Base-by-base conservation (phyloP, 2,329 filamentous ascomycete genomes). In the Aspergillus pseudoterreus region DNA sequence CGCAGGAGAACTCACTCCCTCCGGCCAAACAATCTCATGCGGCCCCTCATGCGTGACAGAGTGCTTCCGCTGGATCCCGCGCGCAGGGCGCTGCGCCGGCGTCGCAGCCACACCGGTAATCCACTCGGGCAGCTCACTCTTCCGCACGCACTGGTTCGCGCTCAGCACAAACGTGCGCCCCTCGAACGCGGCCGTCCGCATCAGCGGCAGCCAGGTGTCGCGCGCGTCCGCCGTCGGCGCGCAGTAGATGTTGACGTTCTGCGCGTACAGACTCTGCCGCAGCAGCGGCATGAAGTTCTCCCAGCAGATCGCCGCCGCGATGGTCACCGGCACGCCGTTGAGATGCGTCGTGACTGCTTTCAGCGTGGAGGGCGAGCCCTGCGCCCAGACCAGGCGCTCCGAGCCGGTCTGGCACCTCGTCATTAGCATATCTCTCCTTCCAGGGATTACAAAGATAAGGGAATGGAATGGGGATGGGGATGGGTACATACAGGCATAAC, bases 281-380 rank as follows among this genome's bases (percentile, higher is more conserved):
- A 96, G 77, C 15, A 96, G 75, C 0, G 92, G 92, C 91, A 96
- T 96, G 74, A 92, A 95, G 70, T 89, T 96, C 71, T 97, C 92
- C 92, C 92, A 96, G 77, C 92, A 96, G 59, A 97, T 95, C 3
- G 91, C 92, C 3, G 88, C 85, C 0, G 87, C 92, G 53, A 96
- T 81, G 51, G 89, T 92, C 54, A 96, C 73, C 57, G 83, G 84
- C 2, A 91, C 82, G 45, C 90, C 90, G 54, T 86, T 86, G 67
- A 96, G 90, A 21, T 78, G 82, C 1, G 90, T 91, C 22, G 83
- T 86, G 1, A 96, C 83, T 3, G 91, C 92, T 56, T 83, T 83
- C 24, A 96, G 79, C 3, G 90, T 94, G 0, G 82, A 82, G 0
- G 92, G 83, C 2, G 85, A 86, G 38, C 91, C 92, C 67, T 95